Evolutionary conservation across 768 basidiomycete species (phyloP), one percentile per base, ranked within the genome.

Genomic region (Phaffia australis): DNA sequence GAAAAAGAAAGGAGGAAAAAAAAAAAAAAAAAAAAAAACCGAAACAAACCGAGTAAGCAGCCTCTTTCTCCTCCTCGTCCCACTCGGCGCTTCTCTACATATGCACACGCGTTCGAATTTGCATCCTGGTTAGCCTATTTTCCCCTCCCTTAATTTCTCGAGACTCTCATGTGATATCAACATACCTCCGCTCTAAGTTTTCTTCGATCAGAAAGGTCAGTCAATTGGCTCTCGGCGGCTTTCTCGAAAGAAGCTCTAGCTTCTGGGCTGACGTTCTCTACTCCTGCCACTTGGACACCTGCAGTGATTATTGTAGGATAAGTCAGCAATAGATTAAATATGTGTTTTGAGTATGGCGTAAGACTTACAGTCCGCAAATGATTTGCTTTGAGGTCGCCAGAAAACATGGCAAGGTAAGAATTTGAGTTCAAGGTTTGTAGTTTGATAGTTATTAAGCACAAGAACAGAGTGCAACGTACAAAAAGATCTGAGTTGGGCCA

Each of bases 81-180:
- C 88, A 73, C 88, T 87, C 70, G 88, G 73, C 70, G 84, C 85
- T 87, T 87, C 74, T 88, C 88, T 77, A 88, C 84, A 79, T 90
- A 87, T 75, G 89, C 87, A 49, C 87, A 73, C 62, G 88, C 74
- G 74, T 81, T 82, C 70, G 87, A 76, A 69, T 89, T 87, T 69
- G 88, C 86, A 65, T 78, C 77, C 60, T 88, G 86, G 63, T 83
- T 81, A 64, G 79, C 78, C 69, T 76, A 64, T 77, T 78, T 32
- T 69, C 71, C 25, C 72, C 74, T 56, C 70, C 69, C 16, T 8
- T 69, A 52, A 46, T 42, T 4, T 42, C 11, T 42, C 35, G 4
- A 42, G 35, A 42, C 11, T 5, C 4, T 11, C 4, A 42, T 42
- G 11, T 11, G 11, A 42, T 42, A 11, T 11, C 35, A 11, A 42